Evolutionary conservation across 2,329 filamentous ascomycete species (phyloP).

Genomic region (Colletotrichum somersetense): DNA sequence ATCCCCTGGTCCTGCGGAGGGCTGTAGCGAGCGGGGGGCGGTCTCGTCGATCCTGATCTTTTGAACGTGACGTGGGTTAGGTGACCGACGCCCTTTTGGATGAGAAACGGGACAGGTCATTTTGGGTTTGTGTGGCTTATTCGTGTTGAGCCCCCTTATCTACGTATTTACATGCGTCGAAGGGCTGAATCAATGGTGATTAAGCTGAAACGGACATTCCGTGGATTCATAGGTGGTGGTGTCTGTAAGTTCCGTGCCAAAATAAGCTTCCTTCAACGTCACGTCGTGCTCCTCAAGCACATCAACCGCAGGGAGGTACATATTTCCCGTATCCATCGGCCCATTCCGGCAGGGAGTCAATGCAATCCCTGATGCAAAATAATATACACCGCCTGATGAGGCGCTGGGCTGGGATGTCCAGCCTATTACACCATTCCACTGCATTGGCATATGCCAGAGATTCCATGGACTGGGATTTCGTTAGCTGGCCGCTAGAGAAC

Average conservation of each 20-base stretch:
- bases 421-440: too few relatives aligned
- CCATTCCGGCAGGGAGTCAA: too few relatives aligned
- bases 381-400: too few relatives aligned
- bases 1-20: conserved; percentile 1
- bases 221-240: background rate
- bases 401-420: too few relatives aligned
- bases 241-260: background rate
- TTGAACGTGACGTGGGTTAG: conserved; percentile 23
- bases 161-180: background rate
- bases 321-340: too few relatives aligned
- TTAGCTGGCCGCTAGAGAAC: background rate
- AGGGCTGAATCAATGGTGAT: background rate
- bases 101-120: background rate
- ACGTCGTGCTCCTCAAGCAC: too few relatives aligned
- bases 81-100: background rate
- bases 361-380: too few relatives aligned
- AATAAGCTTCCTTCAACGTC: too few relatives aligned
- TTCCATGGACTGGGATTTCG: background rate
- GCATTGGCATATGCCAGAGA: background rate
- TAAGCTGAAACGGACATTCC: background rate
- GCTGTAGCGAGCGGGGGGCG: conserved; percentile 24
- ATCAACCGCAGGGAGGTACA: too few relatives aligned
- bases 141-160: background rate
- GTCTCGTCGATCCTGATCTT: conserved; percentile 15
- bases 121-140: background rate